Percentiles rank a stretch among this genome's conserved stretches.
Conservation (phyloP, 2,329 filamentous ascomycete genomes). For the Tolypocladium pustulatum region DNA sequence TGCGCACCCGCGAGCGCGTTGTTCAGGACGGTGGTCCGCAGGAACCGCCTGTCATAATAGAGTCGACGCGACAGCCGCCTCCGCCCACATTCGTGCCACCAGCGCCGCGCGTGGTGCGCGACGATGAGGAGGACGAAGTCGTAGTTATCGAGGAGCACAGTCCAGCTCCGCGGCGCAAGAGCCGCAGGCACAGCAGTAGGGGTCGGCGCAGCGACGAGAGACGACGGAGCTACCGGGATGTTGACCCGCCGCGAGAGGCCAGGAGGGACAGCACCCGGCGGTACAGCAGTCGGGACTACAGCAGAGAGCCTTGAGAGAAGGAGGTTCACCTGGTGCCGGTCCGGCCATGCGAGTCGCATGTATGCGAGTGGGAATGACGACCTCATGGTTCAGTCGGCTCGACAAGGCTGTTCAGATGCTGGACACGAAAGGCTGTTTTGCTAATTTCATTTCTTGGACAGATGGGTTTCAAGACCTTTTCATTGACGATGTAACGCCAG, state of each 20-base stretch:
- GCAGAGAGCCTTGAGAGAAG: not conserved
- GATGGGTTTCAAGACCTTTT: not conserved
- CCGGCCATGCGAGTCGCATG: not conserved
- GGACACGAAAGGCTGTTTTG: not conserved
- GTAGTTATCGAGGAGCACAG: slow-evolving; percentile 23
- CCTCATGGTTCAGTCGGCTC: not conserved
- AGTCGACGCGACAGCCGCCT: slow-evolving; percentile 16
- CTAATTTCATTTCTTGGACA: not conserved
- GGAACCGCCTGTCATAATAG: slow-evolving; percentile 13
- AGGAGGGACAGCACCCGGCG: slow-evolving; percentile 9
- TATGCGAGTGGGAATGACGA: not conserved
- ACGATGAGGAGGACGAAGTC: slow-evolving; percentile 26
- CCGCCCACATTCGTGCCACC: slow-evolving; percentile 11
- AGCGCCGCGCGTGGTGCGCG: slow-evolving; percentile 16
- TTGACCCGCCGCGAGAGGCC: not conserved
- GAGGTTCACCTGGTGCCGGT: not conserved
- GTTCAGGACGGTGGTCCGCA: not conserved
- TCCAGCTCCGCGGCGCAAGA: slow-evolving; percentile 9
- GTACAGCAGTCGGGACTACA: slow-evolving; percentile 4
- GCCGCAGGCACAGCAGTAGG: slow-evolving; percentile 10
- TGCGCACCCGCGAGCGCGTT: slow-evolving; percentile 12
- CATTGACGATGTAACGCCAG: not conserved
- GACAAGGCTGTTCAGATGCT: not conserved
- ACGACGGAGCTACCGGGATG: not conserved
- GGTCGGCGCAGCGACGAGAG: not conserved